These are phyloP conservation scores for Vigna mungo DNA, from an alignment of 306 rosid genomes.

Conservation along the genomic window DNA sequence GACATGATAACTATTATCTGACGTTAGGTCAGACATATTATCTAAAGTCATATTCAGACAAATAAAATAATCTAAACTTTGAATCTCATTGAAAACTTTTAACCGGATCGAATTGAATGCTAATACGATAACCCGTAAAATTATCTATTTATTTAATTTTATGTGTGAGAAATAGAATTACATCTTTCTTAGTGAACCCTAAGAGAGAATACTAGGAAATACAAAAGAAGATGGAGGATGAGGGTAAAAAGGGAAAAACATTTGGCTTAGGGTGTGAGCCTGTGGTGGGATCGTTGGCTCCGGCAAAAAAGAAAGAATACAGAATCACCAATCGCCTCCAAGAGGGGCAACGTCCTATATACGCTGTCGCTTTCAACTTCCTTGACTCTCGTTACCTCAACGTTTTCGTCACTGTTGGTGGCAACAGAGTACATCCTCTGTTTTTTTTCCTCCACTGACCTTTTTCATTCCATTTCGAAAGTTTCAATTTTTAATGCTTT, in stretches of 20 bases:
- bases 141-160: background rate
- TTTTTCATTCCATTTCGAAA: background rate
- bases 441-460: background rate
- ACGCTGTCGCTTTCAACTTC: conserved; percentile 92
- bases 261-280: conserved; percentile 78
- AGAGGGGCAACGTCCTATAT: conserved; percentile 90
- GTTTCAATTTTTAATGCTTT: conserved; percentile 26
- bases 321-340: conserved; percentile 89
- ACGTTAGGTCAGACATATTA: no score
- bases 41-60: no score
- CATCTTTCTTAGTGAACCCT: background rate
- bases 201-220: background rate
- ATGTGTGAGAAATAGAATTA: no score
- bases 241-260: conserved; percentile 53
- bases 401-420: conserved; percentile 94
- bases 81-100: no score
- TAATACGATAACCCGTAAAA: background rate
- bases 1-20: no score
- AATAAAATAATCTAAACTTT: no score
- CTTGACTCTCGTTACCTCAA: conserved; percentile 80
- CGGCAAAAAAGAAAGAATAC: conserved; percentile 74
- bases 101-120: no score
- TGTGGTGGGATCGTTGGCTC: conserved; percentile 64
- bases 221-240: background rate
- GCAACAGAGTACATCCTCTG: conserved; percentile 62